Conservation (phyloP, 2,329 filamentous ascomycete species). For the Dactylonectria macrodidyma region DNA sequence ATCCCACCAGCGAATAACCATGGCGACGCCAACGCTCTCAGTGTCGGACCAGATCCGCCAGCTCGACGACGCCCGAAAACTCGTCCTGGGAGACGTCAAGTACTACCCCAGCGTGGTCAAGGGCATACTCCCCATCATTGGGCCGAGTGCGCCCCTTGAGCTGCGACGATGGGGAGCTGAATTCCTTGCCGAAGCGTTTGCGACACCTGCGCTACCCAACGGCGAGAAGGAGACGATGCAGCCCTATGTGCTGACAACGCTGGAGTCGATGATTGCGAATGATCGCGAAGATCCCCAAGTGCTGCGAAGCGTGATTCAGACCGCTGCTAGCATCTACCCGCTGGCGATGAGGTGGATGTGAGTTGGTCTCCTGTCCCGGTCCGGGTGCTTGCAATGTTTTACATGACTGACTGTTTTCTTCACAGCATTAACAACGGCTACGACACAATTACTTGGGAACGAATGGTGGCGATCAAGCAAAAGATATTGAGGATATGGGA, state of each 20-base stretch:
- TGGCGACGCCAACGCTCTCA: constrained; percentile 71
- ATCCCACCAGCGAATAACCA: constrained; percentile 39
- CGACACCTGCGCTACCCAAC: constrained; percentile 85
- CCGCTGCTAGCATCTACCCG: constrained; percentile 93
- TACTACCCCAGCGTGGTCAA: constrained; percentile 95
- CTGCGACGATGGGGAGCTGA: constrained; percentile 96
- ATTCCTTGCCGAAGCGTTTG: constrained; percentile 95
- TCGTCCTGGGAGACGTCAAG: constrained; percentile 87
- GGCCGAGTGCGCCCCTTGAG: constrained; percentile 80
- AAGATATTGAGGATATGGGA: constrained; percentile 94
- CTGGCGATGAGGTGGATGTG: constrained; percentile 95
- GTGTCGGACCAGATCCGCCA: constrained; percentile 86
- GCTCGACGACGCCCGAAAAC: constrained; percentile 90
- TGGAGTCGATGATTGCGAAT: constrained; percentile 79
- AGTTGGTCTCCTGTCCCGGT: constrained; percentile 61
- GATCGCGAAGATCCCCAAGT: constrained; percentile 85
- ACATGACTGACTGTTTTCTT: constrained; percentile 49
- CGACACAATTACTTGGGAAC: constrained; percentile 87
- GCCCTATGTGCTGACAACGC: constrained; percentile 81
- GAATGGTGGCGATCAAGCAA: constrained; percentile 90
- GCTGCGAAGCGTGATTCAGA: constrained; percentile 88
- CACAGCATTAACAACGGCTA: constrained; percentile 87
- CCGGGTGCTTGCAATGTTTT: constrained; percentile 2
- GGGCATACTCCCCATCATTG: constrained; percentile 93
- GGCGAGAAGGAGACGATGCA: constrained; percentile 87